These are phyloP conservation scores for Rickenella mellea DNA, from an alignment of 768 basidiomycete genomes.

Conservation along the genomic window DNA sequence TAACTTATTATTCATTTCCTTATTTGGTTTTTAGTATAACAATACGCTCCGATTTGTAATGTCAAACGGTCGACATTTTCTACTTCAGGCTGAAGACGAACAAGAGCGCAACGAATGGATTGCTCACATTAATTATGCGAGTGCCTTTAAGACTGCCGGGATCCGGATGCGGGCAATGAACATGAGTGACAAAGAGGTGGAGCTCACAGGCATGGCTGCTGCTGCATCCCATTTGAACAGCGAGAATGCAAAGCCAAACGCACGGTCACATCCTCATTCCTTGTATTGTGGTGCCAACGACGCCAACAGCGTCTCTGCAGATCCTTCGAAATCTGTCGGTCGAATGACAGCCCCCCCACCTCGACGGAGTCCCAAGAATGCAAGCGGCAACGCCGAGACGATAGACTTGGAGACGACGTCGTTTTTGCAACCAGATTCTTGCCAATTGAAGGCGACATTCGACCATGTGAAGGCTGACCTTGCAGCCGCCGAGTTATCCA, in stretches of 20 bases:
- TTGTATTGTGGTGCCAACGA: not conserved
- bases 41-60: slow-evolving; percentile 73
- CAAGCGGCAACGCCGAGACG: not conserved
- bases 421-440: too few relatives aligned
- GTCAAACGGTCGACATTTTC: slow-evolving; percentile 68
- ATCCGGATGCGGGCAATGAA: slow-evolving; percentile 70
- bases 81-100: slow-evolving; percentile 65
- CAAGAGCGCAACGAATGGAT: slow-evolving; percentile 86
- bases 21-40: slow-evolving; percentile 34
- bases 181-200: slow-evolving; percentile 61
- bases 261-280: not conserved
- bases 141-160: slow-evolving; percentile 79
- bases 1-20: not conserved
- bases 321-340: too few relatives aligned
- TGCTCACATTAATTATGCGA: slow-evolving; percentile 85
- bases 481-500: slow-evolving; percentile 28
- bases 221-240: slow-evolving; percentile 69
- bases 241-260: not conserved
- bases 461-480: slow-evolving; percentile 81
- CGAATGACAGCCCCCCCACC: too few relatives aligned
- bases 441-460: slow-evolving; percentile 74
- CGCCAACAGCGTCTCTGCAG: too few relatives aligned
- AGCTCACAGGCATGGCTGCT: slow-evolving; percentile 77
- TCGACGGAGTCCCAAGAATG: too few relatives aligned
- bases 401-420: not conserved